Base-by-base conservation (phyloP, 148 eudicot genomes). In the Amaranthus palmeri region DNA sequence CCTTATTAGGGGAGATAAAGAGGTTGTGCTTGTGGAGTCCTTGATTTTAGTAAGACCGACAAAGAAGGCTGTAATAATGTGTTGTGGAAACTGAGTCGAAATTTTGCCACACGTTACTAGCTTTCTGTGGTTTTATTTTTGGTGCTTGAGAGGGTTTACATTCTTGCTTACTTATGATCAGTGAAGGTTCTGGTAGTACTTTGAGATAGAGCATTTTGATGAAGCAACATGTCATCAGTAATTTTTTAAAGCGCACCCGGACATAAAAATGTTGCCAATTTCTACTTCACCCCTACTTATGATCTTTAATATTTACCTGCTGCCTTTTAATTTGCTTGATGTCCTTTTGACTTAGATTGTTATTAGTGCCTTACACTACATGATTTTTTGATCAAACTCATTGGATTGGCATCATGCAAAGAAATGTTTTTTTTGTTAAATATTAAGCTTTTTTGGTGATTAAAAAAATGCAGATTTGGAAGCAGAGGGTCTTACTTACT, bases 401-500 rank as follows among this genome's bases (percentile, higher is more conserved):
- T 7, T 56, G 67, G 14, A 17, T n/a, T 9, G n/a, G 59, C 9
- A 60, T 4, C n/a, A 5, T 49, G 73, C 25, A 25, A 44, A 61
- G 69, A 41, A 53, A 41, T 25, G 25, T 40, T 50, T 50, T 43
- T 44, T 25, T 46, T 12, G 43, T 36, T 51, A 54, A 3, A 7
- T 52, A 46, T 44, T n/a, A n/a, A 18, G 0, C 1, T 18, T 47
- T 50, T 68, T 12, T 36, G 36, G 36, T 49, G 13, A 10, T 56
- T 56, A 43, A 63, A 43, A 63, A 58, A 47, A 51, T 77, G 65
- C 81, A 92, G 98, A 85, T 66, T 41, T 64, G 54, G 88, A 85
- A 55, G 70, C 81, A 70, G 84, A 84, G 61, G 85, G 73, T 80
- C 82, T 89, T 69, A 86, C 87, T 59, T 93, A 88, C 80, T 75